Evolutionary conservation across 768 basidiomycete genomes (phyloP).

Genomic region (Clavaria fumosa): DNA sequence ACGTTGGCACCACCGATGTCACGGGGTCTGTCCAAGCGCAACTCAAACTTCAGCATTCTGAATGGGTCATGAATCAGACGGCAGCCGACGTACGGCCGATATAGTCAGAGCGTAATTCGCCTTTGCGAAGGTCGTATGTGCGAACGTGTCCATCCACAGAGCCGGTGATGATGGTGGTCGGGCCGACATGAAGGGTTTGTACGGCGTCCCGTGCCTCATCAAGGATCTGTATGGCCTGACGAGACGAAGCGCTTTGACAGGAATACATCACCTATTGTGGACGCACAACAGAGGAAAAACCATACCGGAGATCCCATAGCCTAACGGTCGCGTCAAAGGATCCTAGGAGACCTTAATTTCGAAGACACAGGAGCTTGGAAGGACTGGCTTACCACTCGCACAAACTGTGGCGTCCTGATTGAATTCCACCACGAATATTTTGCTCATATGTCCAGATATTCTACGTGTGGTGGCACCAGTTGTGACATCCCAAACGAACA

Average conservation of each 20-base stretch:
- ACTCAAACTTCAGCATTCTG: no score
- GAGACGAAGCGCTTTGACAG: conserved; percentile 45
- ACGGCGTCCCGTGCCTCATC: conserved; percentile 83
- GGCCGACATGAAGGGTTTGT: conserved; percentile 56
- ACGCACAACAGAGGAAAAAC: not conserved
- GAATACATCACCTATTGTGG: not conserved
- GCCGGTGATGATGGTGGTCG: conserved; percentile 57
- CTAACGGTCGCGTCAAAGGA: conserved; percentile 86
- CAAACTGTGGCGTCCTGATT: conserved; percentile 76
- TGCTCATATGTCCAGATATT: conserved; percentile 79
- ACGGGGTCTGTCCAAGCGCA: conserved; percentile 57
- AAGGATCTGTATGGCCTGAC: conserved; percentile 80
- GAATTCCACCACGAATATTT: conserved; percentile 83
- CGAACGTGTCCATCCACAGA: conserved; percentile 88
- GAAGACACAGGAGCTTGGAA: not conserved
- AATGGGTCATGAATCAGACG: conserved; percentile 1
- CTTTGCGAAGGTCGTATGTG: conserved; percentile 90
- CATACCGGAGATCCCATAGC: conserved; percentile 83
- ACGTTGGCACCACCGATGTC: conserved; percentile 65
- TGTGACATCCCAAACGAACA: conserved; percentile 93
- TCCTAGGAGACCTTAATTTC: conserved; percentile 29
- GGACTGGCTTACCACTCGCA: conserved; percentile 54
- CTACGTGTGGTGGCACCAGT: conserved; percentile 72
- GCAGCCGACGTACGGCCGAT: conserved; percentile 58
- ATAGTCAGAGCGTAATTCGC: conserved; percentile 77